These are phyloP conservation scores for Xylariaceae sp. DNA, from an alignment of 2,329 filamentous ascomycete species.

Conservation along the genomic window DNA sequence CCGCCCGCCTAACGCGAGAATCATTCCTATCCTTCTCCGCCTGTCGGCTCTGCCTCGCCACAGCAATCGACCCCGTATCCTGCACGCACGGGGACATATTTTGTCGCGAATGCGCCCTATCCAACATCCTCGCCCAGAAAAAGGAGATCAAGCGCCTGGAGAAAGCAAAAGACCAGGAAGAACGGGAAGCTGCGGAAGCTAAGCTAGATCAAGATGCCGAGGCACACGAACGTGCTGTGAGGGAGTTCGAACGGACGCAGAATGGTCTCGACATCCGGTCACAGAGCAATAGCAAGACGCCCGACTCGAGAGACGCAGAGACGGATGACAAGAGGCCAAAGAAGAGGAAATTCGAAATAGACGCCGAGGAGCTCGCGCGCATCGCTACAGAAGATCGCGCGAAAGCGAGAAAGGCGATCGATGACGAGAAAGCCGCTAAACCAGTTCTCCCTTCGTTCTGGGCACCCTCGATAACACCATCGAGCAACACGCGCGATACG, in stretches of 20 bases:
- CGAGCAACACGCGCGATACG: conserved; percentile 54
- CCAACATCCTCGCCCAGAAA: conserved; percentile 84
- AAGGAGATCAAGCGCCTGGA: conserved; percentile 85
- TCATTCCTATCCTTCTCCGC: conserved; percentile 89
- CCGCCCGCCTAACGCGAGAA: conserved; percentile 82
- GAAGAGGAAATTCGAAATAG: conserved; percentile 76
- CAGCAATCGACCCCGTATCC: conserved; percentile 76
- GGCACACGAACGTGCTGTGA: conserved; percentile 64
- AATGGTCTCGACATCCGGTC: conserved; percentile 54
- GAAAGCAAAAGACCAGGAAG: conserved; percentile 59
- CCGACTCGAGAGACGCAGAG: conserved; percentile 24
- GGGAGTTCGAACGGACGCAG: conserved; percentile 82
- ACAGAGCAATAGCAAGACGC: conserved; percentile 11
- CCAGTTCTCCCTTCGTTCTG: conserved; percentile 81
- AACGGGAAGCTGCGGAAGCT: conserved; percentile 63
- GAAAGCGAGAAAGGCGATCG: conserved; percentile 65
- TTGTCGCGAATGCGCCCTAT: conserved; percentile 89
- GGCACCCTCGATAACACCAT: conserved; percentile 80
- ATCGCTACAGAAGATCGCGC: conserved; percentile 67
- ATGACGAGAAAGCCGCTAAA: conserved; percentile 68
- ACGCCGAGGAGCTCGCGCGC: conserved; percentile 69
- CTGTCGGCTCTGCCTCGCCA: conserved; percentile 81
- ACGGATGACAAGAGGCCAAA: conserved; percentile 16
- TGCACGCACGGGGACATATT: conserved; percentile 86
- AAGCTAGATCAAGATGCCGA: conserved; percentile 61